Base-by-base conservation (phyloP, 2,329 filamentous ascomycete species). In the Colletotrichum zoysiae region DNA sequence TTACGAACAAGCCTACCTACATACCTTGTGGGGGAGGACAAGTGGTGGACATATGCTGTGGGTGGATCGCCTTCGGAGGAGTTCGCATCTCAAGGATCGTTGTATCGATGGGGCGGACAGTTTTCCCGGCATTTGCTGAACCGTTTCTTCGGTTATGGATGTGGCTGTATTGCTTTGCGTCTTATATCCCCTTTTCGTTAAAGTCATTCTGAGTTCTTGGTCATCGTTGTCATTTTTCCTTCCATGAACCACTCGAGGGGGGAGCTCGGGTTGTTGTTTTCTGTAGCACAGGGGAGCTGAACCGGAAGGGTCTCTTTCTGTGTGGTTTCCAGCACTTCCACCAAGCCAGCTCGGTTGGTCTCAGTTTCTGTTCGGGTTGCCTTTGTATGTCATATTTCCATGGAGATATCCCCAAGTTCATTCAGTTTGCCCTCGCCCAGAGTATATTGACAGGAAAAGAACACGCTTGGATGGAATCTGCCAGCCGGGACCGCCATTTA, bases 141-240 rank as follows among this genome's bases (percentile, higher is more conserved):
- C 35, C 55, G 55, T 40, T 57, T 40, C 55, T 57, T 57, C 55
- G 42, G 26, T 48, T 48, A n/a, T 33, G 40, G 44, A 35, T 51
- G 46, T 26, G 59, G 46, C 42, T 62, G 46, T 26, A 26, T 62
- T 48, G n/a, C 50, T 35, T 51, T 62, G 59, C 33, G 44, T 51
- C 30, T 57, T 18, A 51, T 51, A 62, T 40, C 59, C 33, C 33
- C 14, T 33, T 62, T 33, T 51, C n/a, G 20, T 62, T 8, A n/a
- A 30, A n/a, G 35, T 9, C 35, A 18, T 40, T 40, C 46, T 26
- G 14, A 51, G 33, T 16, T 57, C 44, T 51, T 40, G 38, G 59
- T 20, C 23, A 18, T 20, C 38, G 33, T 62, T 16, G 16, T 50
- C 8, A 26, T 42, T 40, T 30, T 40, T 16, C 20, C n/a, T 40